Evolutionary conservation across 208 protist species (phyloP).

Genomic region (Phytomonas sp.): DNA sequence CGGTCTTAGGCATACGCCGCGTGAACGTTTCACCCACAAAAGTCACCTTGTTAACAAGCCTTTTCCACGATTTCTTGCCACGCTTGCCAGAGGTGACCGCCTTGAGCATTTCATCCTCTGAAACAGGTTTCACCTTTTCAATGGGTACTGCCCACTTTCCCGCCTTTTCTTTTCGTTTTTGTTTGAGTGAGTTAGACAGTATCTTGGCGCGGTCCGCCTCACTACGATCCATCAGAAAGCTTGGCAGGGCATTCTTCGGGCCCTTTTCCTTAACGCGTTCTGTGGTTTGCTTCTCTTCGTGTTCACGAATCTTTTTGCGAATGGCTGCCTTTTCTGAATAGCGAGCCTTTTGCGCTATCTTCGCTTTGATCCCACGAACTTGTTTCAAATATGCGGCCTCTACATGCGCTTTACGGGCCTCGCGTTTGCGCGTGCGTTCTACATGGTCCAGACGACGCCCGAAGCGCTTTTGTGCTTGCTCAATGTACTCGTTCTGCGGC

Average conservation of each 20-base stretch:
- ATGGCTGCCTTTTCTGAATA: slow-evolving; percentile 99
- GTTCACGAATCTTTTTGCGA: slow-evolving; percentile 98
- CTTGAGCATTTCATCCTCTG: slow-evolving; percentile 99
- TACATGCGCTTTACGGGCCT: slow-evolving; percentile 94
- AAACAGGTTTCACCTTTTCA: slow-evolving; percentile 97
- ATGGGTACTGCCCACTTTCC: slow-evolving; percentile 99
- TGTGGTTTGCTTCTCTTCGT: slow-evolving; percentile 93
- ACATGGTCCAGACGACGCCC: slow-evolving; percentile 96
- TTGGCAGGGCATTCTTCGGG: slow-evolving; percentile 96
- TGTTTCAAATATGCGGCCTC: slow-evolving; percentile 91
- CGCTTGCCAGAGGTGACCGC: slow-evolving; percentile 94
- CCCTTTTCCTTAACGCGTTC: slow-evolving; percentile 92
- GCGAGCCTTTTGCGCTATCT: slow-evolving; percentile 97
- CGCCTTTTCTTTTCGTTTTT: slow-evolving; percentile 99
- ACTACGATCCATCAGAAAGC: slow-evolving; percentile 98
- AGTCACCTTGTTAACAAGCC: slow-evolving; percentile 99
- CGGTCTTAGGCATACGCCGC: slow-evolving; percentile 99
- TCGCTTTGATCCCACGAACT: slow-evolving; percentile 97
- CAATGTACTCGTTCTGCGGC: slow-evolving; percentile 99
- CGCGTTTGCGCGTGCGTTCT: slow-evolving; percentile 97
- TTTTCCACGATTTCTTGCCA: slow-evolving; percentile 98
- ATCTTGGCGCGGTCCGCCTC: slow-evolving; percentile 96
- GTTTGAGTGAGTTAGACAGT: slow-evolving; percentile 99
- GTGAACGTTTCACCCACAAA: slow-evolving; percentile 99
- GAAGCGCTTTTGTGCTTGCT: slow-evolving; percentile 96